Evolutionary conservation across 2,329 filamentous ascomycete species (phyloP).

Genomic region (Incumbomyces lentus): DNA sequence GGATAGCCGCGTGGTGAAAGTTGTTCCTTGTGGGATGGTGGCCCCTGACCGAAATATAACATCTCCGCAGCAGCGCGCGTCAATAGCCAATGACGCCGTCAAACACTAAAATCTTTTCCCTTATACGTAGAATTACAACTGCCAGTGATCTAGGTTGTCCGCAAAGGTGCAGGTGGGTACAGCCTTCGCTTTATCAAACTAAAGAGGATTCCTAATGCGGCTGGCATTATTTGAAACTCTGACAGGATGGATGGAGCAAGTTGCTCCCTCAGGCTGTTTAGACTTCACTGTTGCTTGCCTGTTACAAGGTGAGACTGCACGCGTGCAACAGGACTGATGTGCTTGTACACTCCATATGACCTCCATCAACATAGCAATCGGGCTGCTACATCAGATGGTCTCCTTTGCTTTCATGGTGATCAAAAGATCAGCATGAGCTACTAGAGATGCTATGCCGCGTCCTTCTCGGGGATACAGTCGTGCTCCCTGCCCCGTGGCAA

Average conservation of each 20-base stretch:
- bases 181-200: too few relatives aligned
- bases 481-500: too few relatives aligned
- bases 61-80: constrained; percentile 4
- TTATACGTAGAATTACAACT: neutral
- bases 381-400: neutral
- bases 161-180: neutral
- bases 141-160: neutral
- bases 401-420: neutral
- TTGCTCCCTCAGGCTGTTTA: neutral
- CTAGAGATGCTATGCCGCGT: too few relatives aligned
- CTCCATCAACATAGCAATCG: neutral
- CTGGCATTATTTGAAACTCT: neutral
- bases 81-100: neutral
- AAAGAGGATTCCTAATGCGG: too few relatives aligned
- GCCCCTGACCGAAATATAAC: neutral
- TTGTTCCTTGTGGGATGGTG: too few relatives aligned
- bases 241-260: neutral
- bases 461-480: too few relatives aligned
- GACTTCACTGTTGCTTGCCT: neutral
- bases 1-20: too few relatives aligned
- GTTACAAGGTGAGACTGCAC: neutral
- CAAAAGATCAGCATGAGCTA: too few relatives aligned
- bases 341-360: neutral
- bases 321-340: constrained; percentile 1
- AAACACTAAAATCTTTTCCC: neutral